Percentiles rank a stretch among this genome's conserved stretches.
Conservation (phyloP, 768 basidiomycete species). For the Collybia sp. region DNA sequence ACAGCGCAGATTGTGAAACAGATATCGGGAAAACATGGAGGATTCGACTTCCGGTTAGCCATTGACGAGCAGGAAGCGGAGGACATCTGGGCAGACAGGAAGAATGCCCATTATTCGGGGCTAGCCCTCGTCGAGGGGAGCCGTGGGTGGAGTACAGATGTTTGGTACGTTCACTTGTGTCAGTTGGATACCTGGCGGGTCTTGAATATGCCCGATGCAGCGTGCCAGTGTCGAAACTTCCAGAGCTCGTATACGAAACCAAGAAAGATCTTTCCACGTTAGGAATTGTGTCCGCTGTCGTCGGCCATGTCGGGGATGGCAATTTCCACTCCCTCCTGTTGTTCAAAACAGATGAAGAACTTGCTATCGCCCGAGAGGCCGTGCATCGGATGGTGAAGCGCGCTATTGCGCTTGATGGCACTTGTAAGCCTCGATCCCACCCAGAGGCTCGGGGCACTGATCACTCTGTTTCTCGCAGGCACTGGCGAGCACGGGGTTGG, state of each 20-base stretch:
- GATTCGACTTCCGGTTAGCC: conserved; percentile 63
- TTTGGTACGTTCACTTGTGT: conserved; percentile 42
- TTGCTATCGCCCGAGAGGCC: conserved; percentile 30
- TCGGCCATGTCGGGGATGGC: conserved; percentile 78
- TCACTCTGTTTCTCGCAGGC: conserved; percentile 27
- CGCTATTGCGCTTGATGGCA: conserved; percentile 69
- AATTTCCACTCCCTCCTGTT: conserved; percentile 47
- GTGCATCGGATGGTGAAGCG: conserved; percentile 62
- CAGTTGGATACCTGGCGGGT: too few relatives aligned
- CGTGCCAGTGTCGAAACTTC: conserved; percentile 63
- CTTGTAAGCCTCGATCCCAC: conserved; percentile 39
- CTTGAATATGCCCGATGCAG: conserved; percentile 12
- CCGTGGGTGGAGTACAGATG: conserved; percentile 69
- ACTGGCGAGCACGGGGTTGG: conserved; percentile 89
- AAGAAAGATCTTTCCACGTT: conserved; percentile 58
- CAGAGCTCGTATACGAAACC: conserved; percentile 62
- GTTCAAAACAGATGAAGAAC: conserved; percentile 54
- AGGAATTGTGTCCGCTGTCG: conserved; percentile 59
- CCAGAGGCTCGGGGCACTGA: background rate
- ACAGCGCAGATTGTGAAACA: conserved; percentile 53
- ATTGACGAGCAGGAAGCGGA: conserved; percentile 58
- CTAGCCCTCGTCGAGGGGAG: conserved; percentile 53
- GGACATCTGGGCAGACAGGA: conserved; percentile 71
- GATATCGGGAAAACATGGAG: conserved; percentile 62
- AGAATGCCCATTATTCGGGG: conserved; percentile 57